phyloP scores from a whole-genome alignment of 345 rosid species.

The Triadica sebifera region DNA sequence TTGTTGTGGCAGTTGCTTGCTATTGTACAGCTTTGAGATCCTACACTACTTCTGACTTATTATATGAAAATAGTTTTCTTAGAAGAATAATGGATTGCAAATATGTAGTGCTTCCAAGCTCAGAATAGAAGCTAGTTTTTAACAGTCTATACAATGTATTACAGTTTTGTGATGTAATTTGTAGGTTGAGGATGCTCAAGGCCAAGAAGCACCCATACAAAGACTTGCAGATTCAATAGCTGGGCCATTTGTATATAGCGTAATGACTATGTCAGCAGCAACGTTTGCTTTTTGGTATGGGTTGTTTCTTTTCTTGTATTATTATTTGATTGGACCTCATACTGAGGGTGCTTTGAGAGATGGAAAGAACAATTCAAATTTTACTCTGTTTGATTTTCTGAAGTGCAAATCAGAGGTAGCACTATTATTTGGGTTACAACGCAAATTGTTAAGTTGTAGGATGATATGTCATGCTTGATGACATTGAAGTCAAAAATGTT shows the following conservation, averaged over 20 bases:
- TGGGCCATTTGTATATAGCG: slow-evolving; percentile 86
- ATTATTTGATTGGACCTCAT: not conserved
- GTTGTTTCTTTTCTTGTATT: slow-evolving; percentile 23
- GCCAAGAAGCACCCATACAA: slow-evolving; percentile 91
- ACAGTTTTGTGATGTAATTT: slow-evolving; percentile 20
- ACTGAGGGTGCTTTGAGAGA: slow-evolving; percentile 2
- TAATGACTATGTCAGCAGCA: slow-evolving; percentile 78
- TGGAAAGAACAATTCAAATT: not conserved
- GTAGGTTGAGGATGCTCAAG: slow-evolving; percentile 97
- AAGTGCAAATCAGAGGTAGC: no score
- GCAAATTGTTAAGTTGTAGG: not conserved
- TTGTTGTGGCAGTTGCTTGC: not conserved
- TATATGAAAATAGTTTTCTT: not conserved
- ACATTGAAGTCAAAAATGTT: not conserved
- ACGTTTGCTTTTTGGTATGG: slow-evolving; percentile 89
- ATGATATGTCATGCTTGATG: not conserved
- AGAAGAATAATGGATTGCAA: not conserved
- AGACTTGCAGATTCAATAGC: slow-evolving; percentile 94
- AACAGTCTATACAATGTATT: not conserved
- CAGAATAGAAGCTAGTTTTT: not conserved
- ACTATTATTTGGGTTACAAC: no score
- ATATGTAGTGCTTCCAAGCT: slow-evolving; percentile 1
- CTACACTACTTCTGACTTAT: not conserved
- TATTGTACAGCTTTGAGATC: no score
- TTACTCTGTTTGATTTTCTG: slow-evolving; percentile 1